These are phyloP conservation scores for Marchantia polymorpha DNA, from an alignment of 225 moss, liverwort and hornwort species.

Conservation along the genomic window DNA sequence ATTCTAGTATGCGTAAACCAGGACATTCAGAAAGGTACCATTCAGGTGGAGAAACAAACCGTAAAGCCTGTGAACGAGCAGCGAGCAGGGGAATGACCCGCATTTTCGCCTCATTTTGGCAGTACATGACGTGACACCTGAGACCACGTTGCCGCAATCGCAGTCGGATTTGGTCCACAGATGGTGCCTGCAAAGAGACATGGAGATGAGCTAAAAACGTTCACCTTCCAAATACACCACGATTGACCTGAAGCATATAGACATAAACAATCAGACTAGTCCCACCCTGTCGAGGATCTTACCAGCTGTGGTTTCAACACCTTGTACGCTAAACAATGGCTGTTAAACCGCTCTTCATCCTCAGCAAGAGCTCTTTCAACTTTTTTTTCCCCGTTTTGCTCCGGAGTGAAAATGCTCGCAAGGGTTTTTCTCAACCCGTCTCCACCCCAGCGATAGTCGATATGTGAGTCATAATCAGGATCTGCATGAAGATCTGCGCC, in stretches of 20 bases:
- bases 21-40: background rate
- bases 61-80: constrained; percentile 53
- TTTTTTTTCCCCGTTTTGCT: constrained; percentile 39
- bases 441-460: constrained; percentile 85
- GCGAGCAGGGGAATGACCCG: constrained; percentile 52
- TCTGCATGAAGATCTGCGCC: constrained; percentile 57
- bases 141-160: constrained; percentile 51
- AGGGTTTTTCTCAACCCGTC: constrained; percentile 87
- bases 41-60: constrained; percentile 22
- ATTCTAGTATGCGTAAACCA: too few relatives aligned
- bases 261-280: background rate
- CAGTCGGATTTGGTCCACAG: constrained; percentile 41
- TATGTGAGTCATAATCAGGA: constrained; percentile 73
- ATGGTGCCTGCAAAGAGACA: constrained; percentile 35
- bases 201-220: background rate
- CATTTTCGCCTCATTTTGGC: constrained; percentile 45
- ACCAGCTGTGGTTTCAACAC: constrained; percentile 35
- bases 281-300: background rate
- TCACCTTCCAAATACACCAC: background rate
- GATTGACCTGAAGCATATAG: background rate
- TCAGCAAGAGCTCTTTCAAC: constrained; percentile 51
- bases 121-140: constrained; percentile 55
- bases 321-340: constrained; percentile 49
- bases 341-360: constrained; percentile 55
- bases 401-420: constrained; percentile 53